Evolutionary conservation across 371 early-diverging fungal genomes (phyloP), one percentile per base, ranked within the genome.

Genomic region (Rhizoclosmatium hyalinum): DNA sequence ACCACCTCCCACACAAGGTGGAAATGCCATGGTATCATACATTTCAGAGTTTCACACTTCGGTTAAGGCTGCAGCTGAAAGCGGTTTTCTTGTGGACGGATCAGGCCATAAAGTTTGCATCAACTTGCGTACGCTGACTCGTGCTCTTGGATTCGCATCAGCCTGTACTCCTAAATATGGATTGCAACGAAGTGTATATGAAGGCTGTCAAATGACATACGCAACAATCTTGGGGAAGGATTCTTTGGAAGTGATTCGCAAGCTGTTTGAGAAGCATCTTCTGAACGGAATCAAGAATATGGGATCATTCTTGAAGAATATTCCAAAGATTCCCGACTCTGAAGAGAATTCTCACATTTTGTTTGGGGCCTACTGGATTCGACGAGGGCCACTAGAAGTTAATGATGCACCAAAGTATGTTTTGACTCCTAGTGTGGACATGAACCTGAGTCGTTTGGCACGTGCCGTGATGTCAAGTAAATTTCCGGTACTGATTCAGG

Each of bases 401-500:
- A 54, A 75, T 39, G 45, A 66, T 53, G 75, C 72, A 2, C 17
- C 74, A 12, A 58, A 64, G 19, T 99, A 95, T 82, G 93, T 99
- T 53, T 65, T 98, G 24, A 99, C 99, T 0, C 82, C 86, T 3
- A 95, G 96, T 41, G 97, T 98, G 0, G 88, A 92, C 64, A 81
- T 82, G 44, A 96, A 98, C 79, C 84, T 99, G 41, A 81, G 87
- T 76, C 93, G 95, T 62, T 87, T 99, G 39, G 93, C 96, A 5
- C 91, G 98, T 64, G 97, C 98, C 4, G 94, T 98, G 45, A 90
- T 96, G 91, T 92, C 94, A 2, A 82, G 91, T 19, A 94, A 93
- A 66, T 94, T 93, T 83, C 99, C 99, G 1, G 94, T 99, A n/a
- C 85, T 99, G 77, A 95, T 99, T 75, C 99, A 99, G 87, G 99